Conservation (phyloP, 768 basidiomycete species). For the Macrolepiota dolichaula region DNA sequence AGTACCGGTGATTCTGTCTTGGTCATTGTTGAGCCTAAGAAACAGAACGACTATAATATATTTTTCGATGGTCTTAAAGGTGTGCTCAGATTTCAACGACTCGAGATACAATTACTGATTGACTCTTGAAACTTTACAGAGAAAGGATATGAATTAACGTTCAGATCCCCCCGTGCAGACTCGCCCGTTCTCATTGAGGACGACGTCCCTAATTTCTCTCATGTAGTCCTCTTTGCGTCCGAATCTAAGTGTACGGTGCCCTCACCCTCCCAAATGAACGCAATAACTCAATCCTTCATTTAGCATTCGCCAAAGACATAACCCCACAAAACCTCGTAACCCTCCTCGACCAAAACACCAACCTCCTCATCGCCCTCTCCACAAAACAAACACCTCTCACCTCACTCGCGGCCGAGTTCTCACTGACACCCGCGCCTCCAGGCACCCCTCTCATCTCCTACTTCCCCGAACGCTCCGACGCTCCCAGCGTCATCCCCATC, state of each 20-base stretch:
- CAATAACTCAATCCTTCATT: neutral
- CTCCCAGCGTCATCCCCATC: conserved; percentile 65
- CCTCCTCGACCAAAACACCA: conserved; percentile 67
- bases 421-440: conserved; percentile 82
- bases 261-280: neutral
- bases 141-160: conserved; percentile 82
- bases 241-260: conserved; percentile 72
- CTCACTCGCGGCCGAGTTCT: conserved; percentile 88
- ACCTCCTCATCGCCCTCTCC: conserved; percentile 82
- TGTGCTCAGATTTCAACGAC: conserved; percentile 25
- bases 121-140: conserved; percentile 36
- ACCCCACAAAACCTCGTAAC: conserved; percentile 77
- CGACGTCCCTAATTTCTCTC: conserved; percentile 74
- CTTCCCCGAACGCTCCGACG: conserved; percentile 71
- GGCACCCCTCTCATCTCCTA: conserved; percentile 83
- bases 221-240: conserved; percentile 85
- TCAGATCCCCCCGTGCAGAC: conserved; percentile 78
- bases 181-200: conserved; percentile 63
- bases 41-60: conserved; percentile 72
- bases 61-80: conserved; percentile 82
- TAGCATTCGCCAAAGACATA: conserved; percentile 72
- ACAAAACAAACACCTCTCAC: conserved; percentile 70
- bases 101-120: conserved; percentile 1
- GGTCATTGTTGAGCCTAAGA: conserved; percentile 73
- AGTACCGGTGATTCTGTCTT: conserved; percentile 81